These are phyloP conservation scores for Exserohilum rostratum DNA, from an alignment of 2,329 filamentous ascomycete species.

Conservation along the genomic window DNA sequence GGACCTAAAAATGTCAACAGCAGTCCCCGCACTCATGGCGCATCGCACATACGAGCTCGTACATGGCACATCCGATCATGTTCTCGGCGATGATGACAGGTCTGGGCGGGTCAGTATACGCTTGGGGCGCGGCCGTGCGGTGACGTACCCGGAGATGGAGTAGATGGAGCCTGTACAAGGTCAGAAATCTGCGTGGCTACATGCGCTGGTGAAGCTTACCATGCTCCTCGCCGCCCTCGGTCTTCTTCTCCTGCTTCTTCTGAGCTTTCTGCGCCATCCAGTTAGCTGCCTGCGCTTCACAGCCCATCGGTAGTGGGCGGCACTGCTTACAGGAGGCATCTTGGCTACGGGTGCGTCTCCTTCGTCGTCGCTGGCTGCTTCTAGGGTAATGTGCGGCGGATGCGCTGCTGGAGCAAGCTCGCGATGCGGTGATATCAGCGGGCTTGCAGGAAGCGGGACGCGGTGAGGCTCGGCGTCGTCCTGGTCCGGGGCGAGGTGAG, in stretches of 20 bases:
- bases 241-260: constrained; percentile 48
- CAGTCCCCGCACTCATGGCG: background rate
- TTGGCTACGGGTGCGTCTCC: constrained; percentile 24
- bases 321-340: constrained; percentile 49
- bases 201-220: constrained; percentile 50
- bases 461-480: constrained; percentile 37
- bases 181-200: constrained; percentile 16
- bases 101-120: constrained; percentile 50
- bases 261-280: constrained; percentile 37
- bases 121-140: constrained; percentile 14
- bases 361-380: constrained; percentile 24
- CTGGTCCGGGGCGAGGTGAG: constrained; percentile 25
- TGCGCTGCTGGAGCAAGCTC: constrained; percentile 31
- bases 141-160: constrained; percentile 68
- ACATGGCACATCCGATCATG: constrained; percentile 99
- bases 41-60: constrained; percentile 78
- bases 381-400: constrained; percentile 33
- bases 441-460: constrained; percentile 47
- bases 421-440: constrained; percentile 37
- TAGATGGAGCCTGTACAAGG: constrained; percentile 63
- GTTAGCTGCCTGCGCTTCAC: constrained; percentile 31
- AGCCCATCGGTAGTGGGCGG: background rate
- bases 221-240: constrained; percentile 59
- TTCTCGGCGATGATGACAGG: constrained; percentile 97
- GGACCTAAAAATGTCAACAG: constrained; percentile 64